phyloP scores from a whole-genome alignment of 2,329 filamentous ascomycete genomes.

The Diaporthe vexans region DNA sequence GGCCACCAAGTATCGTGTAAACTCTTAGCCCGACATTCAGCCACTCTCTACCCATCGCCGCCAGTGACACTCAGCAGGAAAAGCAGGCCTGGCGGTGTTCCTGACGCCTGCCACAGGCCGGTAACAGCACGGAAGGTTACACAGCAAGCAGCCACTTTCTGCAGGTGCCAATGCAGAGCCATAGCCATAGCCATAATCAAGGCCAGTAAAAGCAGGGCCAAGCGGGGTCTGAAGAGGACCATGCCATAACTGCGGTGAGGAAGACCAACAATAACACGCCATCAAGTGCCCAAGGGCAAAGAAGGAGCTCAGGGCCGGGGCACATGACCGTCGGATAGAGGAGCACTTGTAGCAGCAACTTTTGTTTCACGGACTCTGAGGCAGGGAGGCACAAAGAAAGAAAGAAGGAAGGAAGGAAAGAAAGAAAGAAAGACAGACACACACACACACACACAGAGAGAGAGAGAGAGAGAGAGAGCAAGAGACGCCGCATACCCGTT shows the following conservation, averaged over 20 bases:
- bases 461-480: neutral
- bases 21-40: neutral
- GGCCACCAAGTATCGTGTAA: neutral
- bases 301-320: neutral
- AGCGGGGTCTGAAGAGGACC: neutral
- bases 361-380: neutral
- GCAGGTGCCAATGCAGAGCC: constrained; percentile 11
- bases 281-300: neutral
- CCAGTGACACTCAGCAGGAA: neutral
- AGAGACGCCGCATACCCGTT: neutral
- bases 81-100: constrained; percentile 14
- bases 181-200: constrained; percentile 10
- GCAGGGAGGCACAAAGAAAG: neutral
- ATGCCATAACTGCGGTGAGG: constrained; percentile 25
- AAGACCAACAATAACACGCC: neutral
- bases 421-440: neutral
- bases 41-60: neutral
- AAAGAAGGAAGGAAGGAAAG: neutral
- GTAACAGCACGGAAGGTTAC: constrained; percentile 34
- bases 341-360: neutral
- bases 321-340: neutral
- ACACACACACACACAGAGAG: no score
- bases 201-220: constrained; percentile 13
- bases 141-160: constrained; percentile 34
- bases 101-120: constrained; percentile 11